Base-by-base conservation (phyloP, 2,329 filamentous ascomycete genomes). In the Cladosporium sp. region DNA sequence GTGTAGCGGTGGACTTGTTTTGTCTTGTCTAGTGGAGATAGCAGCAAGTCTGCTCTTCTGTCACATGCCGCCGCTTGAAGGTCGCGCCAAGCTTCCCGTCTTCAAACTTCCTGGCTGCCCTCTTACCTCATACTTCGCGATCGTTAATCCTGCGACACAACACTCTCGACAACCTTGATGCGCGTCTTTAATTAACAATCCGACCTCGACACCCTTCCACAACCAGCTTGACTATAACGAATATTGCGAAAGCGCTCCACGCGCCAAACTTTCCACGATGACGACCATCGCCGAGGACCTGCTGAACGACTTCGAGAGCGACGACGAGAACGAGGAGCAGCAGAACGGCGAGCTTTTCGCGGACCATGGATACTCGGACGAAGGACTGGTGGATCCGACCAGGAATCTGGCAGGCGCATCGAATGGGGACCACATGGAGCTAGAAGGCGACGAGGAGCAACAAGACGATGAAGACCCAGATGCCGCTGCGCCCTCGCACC, bases 251-350 rank as follows among this genome's bases (percentile, higher is more conserved):
- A 41, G 60, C 59, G 59, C 60, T n/a, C 28, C 12, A 57, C 61
- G 61, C 61, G 61, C 51, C 26, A 12, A 30, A 28, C 28, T 4
- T 5, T 34, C 14, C 78, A 72, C 62, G 18, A 96, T 97, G 93
- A 92, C 94, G 77, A 96, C 92, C 54, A 86, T 96, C 69, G 94
- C 92, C 69, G 93, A 98, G 75, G 94, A 98, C 78, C 86, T 99
- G 12, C 85, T 98, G 72, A 92, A 95, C 75, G 92, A 96, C 77
- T 95, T 96, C 70, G 92, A 93, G 74, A 92, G 89, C 6, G 92
- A 89, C 61, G 92, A 92, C 62, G 92, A 95, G 73, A 87, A 85
- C 44, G 32, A 90, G 68, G 83, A 87, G 36, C 68, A 74, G 47
- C 71, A 74, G 64, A 68, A 73, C 21, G 65, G 64, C 26, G 65